A percentile compares a stretch with the other conserved stretches of the same genome.
These are phyloP conservation scores for Russula abietina DNA, from an alignment of 768 basidiomycete genomes.

Conservation along the genomic window DNA sequence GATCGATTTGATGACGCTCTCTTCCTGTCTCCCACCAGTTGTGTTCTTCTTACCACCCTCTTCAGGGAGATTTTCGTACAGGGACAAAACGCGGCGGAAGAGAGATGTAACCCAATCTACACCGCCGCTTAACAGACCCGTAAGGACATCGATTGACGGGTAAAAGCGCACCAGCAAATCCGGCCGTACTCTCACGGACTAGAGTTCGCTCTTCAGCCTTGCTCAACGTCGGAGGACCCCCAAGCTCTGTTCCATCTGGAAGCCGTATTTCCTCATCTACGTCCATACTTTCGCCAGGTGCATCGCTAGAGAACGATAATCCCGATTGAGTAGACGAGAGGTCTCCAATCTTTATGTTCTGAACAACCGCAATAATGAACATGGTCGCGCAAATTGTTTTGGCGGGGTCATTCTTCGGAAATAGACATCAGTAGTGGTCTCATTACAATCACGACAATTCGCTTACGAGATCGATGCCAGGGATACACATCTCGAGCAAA, in stretches of 20 bases:
- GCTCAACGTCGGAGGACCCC: slow-evolving; percentile 41
- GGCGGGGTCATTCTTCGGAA: slow-evolving; percentile 62
- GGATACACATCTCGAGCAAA: slow-evolving; percentile 80
- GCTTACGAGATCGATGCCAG: slow-evolving; percentile 83
- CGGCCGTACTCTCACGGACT: slow-evolving; percentile 70
- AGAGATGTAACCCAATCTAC: slow-evolving; percentile 77
- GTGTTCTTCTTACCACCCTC: slow-evolving; percentile 84
- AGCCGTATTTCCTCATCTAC: slow-evolving; percentile 43
- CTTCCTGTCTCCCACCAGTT: slow-evolving; percentile 81
- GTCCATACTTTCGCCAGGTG: slow-evolving; percentile 50
- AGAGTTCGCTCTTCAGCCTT: slow-evolving; percentile 65
- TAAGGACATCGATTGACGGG: background rate
- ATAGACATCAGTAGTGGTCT: background rate
- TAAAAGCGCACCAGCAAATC: slow-evolving; percentile 56
- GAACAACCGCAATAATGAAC: slow-evolving; percentile 68
- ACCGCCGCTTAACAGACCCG: background rate
- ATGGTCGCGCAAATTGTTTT: slow-evolving; percentile 77
- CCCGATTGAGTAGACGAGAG: slow-evolving; percentile 58
- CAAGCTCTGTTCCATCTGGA: slow-evolving; percentile 46
- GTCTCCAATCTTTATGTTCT: slow-evolving; percentile 74
- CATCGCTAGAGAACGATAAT: slow-evolving; percentile 48
- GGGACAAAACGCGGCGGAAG: slow-evolving; percentile 67
- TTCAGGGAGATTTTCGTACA: slow-evolving; percentile 92
- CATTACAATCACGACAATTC: background rate
- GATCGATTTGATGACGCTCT: slow-evolving; percentile 68